Conservation (phyloP, 352 stramenopile genomes). For the Phytopythium delawarense region DNA sequence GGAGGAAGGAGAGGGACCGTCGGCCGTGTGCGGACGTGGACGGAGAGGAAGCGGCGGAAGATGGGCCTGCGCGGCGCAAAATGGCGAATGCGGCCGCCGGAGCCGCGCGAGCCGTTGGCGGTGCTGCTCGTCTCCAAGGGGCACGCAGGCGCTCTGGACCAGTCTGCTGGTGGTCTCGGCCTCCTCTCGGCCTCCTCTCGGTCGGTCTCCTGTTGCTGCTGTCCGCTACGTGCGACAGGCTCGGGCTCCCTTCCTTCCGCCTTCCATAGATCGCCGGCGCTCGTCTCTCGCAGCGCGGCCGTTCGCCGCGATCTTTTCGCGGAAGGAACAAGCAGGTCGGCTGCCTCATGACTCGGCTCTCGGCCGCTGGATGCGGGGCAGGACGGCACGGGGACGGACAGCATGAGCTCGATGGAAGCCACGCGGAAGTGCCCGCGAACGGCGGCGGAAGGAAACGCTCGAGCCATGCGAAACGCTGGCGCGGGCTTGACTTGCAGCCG, state of each 20-base stretch:
- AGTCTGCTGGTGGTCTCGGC: not conserved
- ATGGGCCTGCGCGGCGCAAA: constrained; percentile 2
- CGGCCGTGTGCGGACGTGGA: not conserved
- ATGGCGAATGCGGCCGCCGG: constrained; percentile 6
- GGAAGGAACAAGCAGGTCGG: not conserved
- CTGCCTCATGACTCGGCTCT: too few species aligned
- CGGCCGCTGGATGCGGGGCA: too few species aligned
- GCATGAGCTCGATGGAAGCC: not conserved
- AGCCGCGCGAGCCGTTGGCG: not conserved
- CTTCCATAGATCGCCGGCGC: not conserved
- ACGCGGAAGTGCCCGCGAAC: constrained; percentile 1
- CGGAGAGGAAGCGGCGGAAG: not conserved
- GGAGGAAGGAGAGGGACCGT: too few species aligned
- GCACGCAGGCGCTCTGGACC: not conserved
- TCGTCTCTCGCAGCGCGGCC: not conserved
- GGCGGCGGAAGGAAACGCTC: constrained; percentile 1
- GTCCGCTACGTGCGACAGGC: not conserved
- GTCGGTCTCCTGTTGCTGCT: not conserved
- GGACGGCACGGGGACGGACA: not conserved
- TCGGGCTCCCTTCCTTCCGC: not conserved
- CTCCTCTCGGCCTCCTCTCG: too few species aligned
- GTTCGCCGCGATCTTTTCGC: constrained; percentile 7
- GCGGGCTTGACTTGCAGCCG: not conserved
- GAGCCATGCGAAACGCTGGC: not conserved
- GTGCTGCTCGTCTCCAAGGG: not conserved